Evolutionary conservation across 148 eudicot species (phyloP).

Genomic region (Rhododendron ovatum): DNA sequence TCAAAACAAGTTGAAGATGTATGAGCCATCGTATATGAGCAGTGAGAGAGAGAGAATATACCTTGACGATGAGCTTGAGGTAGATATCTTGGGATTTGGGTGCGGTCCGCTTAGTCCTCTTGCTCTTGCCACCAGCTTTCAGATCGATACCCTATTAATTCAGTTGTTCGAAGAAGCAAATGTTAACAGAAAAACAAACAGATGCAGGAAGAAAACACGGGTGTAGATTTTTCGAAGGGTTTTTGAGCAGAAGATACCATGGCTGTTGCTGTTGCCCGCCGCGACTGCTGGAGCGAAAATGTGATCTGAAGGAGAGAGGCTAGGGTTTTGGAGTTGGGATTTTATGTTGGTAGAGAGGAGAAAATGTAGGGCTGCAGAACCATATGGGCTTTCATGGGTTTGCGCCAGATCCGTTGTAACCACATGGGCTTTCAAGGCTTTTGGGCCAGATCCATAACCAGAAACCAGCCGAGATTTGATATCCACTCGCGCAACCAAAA

Average conservation of each 20-base stretch:
- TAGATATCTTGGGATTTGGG: constrained; percentile 56
- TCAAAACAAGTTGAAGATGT: not conserved
- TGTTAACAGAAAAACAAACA: not conserved
- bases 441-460: not conserved
- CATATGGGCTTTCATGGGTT: not conserved
- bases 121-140: constrained; percentile 55
- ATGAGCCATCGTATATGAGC: not conserved
- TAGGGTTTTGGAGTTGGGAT: constrained; percentile 6
- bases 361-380: not conserved
- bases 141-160: constrained; percentile 49
- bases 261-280: not conserved
- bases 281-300: not conserved
- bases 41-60: not conserved
- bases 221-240: not conserved
- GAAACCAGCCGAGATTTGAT: not conserved
- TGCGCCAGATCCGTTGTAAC: not conserved
- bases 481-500: not conserved
- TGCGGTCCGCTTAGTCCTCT: constrained; percentile 51
- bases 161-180: not conserved
- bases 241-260: constrained; percentile 13
- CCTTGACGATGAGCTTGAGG: constrained; percentile 61
- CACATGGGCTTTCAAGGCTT: not conserved
- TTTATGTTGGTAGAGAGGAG: not conserved
- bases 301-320: not conserved
- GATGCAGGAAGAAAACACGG: not conserved